phyloP scores from a whole-genome alignment of 1,284 basidiomycete genomes.

The Naganishia sp. region DNA sequence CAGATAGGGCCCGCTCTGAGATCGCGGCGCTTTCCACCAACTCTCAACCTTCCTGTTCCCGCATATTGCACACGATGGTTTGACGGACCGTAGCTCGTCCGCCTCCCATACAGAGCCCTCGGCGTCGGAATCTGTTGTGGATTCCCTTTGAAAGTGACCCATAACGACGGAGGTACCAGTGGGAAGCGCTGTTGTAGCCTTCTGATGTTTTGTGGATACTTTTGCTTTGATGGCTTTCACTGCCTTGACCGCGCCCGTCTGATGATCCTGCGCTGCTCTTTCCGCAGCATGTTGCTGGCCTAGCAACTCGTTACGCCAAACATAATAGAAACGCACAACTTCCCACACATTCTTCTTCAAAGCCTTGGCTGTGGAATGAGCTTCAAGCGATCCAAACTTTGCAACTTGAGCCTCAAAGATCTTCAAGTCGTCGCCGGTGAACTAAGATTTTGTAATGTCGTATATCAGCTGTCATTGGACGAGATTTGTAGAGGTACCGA shows the following conservation, averaged over 20 bases:
- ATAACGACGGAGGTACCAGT: conserved; percentile 29
- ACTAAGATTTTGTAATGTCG: conserved; percentile 33
- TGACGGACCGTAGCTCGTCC: conserved; percentile 25
- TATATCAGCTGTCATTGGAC: neutral
- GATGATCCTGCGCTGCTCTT: conserved; percentile 39
- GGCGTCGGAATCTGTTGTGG: conserved; percentile 59
- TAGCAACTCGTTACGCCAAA: conserved; percentile 52
- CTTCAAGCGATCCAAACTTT: conserved; percentile 49
- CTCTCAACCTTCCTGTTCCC: conserved; percentile 22
- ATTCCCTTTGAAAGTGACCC: conserved; percentile 30
- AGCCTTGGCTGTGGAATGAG: conserved; percentile 45
- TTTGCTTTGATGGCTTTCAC: conserved; percentile 29
- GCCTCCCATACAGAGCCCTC: conserved; percentile 67
- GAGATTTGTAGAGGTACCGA: neutral
- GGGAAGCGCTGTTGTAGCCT: conserved; percentile 26
- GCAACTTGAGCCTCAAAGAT: conserved; percentile 48
- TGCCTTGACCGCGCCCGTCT: conserved; percentile 26
- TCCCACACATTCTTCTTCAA: conserved; percentile 47
- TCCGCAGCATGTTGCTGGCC: conserved; percentile 50
- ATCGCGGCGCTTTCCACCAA: conserved; percentile 87
- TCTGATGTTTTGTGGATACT: conserved; percentile 24
- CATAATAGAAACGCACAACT: conserved; percentile 52
- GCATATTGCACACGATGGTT: conserved; percentile 32
- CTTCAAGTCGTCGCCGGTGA: conserved; percentile 42
- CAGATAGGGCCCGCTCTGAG: conserved; percentile 66